These are phyloP conservation scores for Pulveroboletus sp. DNA, from an alignment of 1,284 basidiomycete genomes.

Conservation along the genomic window DNA sequence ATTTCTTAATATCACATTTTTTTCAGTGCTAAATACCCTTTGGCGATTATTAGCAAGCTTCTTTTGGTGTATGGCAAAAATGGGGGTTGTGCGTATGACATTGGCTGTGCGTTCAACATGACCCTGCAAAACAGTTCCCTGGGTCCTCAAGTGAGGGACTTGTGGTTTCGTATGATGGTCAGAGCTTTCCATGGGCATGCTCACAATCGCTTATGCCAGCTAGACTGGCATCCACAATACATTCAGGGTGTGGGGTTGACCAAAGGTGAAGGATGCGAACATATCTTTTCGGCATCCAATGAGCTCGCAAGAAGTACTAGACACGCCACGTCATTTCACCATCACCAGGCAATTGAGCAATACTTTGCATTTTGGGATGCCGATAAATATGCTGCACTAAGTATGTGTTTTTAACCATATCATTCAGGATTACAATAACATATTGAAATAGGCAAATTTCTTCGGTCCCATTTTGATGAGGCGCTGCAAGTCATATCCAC, in stretches of 20 bases:
- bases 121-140: background rate
- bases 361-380: conserved; percentile 11
- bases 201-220: conserved; percentile 18
- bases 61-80: background rate
- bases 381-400: conserved; percentile 10
- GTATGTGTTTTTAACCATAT: background rate
- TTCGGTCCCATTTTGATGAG: too few species aligned
- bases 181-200: conserved; percentile 32
- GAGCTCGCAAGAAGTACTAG: background rate
- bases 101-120: conserved; percentile 1
- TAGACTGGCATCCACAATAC: conserved; percentile 8
- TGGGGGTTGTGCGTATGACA: conserved; percentile 8
- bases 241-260: background rate
- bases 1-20: too few species aligned
- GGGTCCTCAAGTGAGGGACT: background rate
- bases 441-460: background rate
- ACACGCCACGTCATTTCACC: conserved; percentile 4
- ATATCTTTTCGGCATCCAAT: conserved; percentile 10
- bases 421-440: background rate
- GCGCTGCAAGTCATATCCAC: too few species aligned
- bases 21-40: conserved; percentile 9
- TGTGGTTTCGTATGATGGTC: conserved; percentile 9
- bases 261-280: conserved; percentile 9
- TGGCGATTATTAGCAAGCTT: background rate
- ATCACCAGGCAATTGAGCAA: conserved; percentile 11